Evolutionary conservation across 179 eudicot genomes (phyloP).

Genomic region (Vitellaria paradoxa): DNA sequence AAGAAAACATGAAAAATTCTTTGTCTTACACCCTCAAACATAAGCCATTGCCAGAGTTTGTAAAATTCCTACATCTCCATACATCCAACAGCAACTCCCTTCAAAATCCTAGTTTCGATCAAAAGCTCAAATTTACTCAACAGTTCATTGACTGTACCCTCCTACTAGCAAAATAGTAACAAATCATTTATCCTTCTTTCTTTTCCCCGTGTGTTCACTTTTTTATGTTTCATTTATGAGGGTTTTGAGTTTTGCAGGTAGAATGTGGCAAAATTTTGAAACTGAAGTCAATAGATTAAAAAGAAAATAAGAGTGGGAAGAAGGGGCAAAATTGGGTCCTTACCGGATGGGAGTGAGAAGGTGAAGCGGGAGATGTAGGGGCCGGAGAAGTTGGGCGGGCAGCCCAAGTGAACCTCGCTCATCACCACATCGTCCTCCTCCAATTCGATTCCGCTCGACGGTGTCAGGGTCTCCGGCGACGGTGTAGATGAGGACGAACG

Average conservation of each 20-base stretch:
- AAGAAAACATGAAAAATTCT: background rate
- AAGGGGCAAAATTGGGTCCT: background rate
- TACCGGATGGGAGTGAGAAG: conserved; percentile 43
- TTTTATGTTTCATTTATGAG: background rate
- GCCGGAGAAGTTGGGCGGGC: conserved; percentile 58
- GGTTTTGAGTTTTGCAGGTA: background rate
- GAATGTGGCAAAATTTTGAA: background rate
- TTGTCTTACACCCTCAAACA: background rate
- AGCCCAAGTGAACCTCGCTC: conserved; percentile 97
- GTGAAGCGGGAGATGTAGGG: conserved; percentile 68
- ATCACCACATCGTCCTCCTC: conserved; percentile 59
- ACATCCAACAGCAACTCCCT: background rate
- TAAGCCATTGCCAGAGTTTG: background rate
- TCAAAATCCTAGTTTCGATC: background rate
- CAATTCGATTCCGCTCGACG: conserved; percentile 3
- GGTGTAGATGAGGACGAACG: conserved; percentile 5
- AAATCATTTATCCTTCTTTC: too few species aligned
- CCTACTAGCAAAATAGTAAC: too few species aligned
- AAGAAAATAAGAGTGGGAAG: background rate
- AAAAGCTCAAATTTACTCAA: background rate
- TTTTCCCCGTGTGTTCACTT: too few species aligned
- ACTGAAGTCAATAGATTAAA: background rate
- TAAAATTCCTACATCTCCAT: background rate
- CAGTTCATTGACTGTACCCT: background rate
- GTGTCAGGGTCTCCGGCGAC: conserved; percentile 8